These are phyloP conservation scores for Phanerodontia chrysosporium DNA, from an alignment of 768 basidiomycete genomes.

Conservation along the genomic window DNA sequence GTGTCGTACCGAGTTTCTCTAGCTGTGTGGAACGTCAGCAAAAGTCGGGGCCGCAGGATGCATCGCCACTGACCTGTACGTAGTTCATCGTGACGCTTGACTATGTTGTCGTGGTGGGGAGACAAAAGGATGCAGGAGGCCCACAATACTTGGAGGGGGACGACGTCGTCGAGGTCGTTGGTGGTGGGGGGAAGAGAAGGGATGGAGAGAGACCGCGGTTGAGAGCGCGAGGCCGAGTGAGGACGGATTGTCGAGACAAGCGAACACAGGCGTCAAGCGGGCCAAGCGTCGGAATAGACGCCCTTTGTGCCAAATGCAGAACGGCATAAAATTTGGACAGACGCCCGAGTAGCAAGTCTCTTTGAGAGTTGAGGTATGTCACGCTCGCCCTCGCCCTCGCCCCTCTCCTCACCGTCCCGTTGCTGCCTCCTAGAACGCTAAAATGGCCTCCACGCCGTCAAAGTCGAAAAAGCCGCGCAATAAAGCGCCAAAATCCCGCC, in stretches of 20 bases:
- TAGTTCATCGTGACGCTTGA: conserved; percentile 42
- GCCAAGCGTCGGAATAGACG: background rate
- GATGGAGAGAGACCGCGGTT: conserved; percentile 7
- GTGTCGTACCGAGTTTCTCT: conserved; percentile 68
- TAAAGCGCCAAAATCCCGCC: conserved; percentile 50
- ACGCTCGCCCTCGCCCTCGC: background rate
- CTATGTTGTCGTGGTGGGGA: background rate
- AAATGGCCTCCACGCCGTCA: conserved; percentile 21
- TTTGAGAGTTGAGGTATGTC: conserved; percentile 5
- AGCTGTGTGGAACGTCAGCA: conserved; percentile 40
- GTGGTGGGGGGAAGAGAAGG: background rate
- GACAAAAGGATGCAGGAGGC: background rate
- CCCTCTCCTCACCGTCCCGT: background rate
- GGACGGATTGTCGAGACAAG: background rate
- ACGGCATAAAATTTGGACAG: conserved; percentile 8
- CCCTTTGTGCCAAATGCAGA: background rate
- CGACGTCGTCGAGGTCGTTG: background rate
- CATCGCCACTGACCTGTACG: conserved; percentile 41
- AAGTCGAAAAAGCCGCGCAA: conserved; percentile 49
- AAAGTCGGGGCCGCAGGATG: background rate
- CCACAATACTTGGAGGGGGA: background rate
- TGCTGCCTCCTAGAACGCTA: background rate
- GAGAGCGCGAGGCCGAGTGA: background rate
- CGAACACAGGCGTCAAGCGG: background rate
- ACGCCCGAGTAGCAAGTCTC: conserved; percentile 3